Base-by-base conservation (phyloP, 83 land plant species). In the Picea abies region DNA sequence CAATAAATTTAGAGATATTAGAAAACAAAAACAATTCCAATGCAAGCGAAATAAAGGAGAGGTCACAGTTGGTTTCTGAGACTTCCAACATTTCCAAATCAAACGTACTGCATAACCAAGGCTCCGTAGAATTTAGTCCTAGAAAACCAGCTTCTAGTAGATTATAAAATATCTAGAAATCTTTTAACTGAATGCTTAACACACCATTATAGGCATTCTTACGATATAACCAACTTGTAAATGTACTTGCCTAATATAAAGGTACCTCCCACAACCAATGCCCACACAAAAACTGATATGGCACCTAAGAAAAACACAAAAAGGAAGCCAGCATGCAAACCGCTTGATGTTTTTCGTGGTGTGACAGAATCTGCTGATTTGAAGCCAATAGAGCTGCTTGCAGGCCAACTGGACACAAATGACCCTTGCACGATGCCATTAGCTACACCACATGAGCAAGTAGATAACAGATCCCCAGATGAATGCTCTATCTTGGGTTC, bases 241-340 rank as follows among this genome's bases (percentile, higher is more conserved):
- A 47, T n/a, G 78, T 14, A 75, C 15, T 15, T 22, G 78, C 60
- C 60, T 47, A 47, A 60, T 44, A 49, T 23, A 75, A 75, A 0
- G 20, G 60, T 49, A 26, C 17, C 78, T 47, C 78, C 78, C 49
- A 49, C 3, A 49, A 75, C 25, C 15, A 75, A 75, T n/a, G 25
- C 3, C 78, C 78, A 75, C 15, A 75, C 4, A 47, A 75, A 49
- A 47, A 12, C 60, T 47, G 60, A 23, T 75, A 75, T 19, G 20
- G 78, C 52, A 49, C 78, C 78, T 49, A 75, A 75, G 78, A 75
- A 75, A 75, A 75, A 49, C 78, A 47, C 60, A 75, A 49, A 49
- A 49, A 75, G 60, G 6, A 22, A 75, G 15, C 60, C 78, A 49
- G 60, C 52, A 22, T 49, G 60, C 52, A 29, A 75, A 17, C 26